Evolutionary conservation across 2,329 filamentous ascomycete species (phyloP).

Genomic region (Boeremia lycopersici): DNA sequence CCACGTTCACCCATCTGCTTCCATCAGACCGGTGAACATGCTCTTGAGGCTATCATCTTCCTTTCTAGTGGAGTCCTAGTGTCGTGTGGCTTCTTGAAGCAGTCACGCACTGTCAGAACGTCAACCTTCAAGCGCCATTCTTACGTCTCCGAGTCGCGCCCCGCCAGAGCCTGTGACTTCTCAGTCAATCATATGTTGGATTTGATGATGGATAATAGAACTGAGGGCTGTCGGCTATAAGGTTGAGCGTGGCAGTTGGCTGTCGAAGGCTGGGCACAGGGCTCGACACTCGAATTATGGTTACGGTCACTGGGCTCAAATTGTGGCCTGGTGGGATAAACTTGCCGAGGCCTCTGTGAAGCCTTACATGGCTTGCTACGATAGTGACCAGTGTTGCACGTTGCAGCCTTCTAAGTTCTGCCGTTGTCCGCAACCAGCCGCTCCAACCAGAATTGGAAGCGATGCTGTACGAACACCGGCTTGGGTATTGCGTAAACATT

Average conservation of each 20-base stretch:
- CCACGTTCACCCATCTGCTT: conserved; percentile 8
- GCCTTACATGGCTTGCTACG: background rate
- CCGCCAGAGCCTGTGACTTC: background rate
- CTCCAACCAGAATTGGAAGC: background rate
- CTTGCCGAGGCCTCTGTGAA: conserved; percentile 1
- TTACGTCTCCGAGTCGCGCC: background rate
- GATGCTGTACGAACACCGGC: background rate
- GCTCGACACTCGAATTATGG: too few species aligned
- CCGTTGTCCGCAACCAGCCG: conserved; percentile 7
- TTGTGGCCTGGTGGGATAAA: background rate
- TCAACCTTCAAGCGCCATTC: background rate
- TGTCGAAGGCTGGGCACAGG: too few species aligned
- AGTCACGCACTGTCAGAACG: background rate
- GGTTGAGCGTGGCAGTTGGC: too few species aligned
- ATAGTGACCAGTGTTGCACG: background rate
- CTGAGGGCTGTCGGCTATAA: too few species aligned
- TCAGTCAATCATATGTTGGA: background rate
- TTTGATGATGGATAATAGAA: background rate
- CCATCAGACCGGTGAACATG: conserved; percentile 8
- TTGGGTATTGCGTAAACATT: conserved; percentile 1
- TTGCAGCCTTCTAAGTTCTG: background rate
- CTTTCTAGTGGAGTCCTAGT: background rate
- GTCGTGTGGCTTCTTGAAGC: background rate
- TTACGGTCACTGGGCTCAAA: background rate
- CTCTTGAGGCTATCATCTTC: background rate